Conservation (phyloP, 176 grass and related monocot species). For the Juncus inflexus region DNA sequence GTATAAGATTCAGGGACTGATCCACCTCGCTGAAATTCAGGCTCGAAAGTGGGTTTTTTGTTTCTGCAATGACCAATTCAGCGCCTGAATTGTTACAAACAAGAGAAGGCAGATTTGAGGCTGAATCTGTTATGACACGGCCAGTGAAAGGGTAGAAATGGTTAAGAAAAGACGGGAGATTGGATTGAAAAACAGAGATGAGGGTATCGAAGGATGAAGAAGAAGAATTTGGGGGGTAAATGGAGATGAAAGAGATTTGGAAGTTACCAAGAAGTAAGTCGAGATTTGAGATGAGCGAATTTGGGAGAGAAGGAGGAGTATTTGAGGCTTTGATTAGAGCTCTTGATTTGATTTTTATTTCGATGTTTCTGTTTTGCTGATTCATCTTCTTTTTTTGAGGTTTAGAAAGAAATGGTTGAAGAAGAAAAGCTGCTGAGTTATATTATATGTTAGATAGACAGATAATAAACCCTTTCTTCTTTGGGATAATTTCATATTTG, state of each 20-base stretch:
- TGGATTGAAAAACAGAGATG: constrained; percentile 7
- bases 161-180: constrained; percentile 17
- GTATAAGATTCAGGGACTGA: constrained; percentile 28
- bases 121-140: not conserved
- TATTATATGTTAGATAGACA: no score
- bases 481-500: no score
- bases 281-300: constrained; percentile 32
- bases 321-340: constrained; percentile 26
- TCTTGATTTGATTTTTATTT: constrained; percentile 8
- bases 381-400: no score
- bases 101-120: constrained; percentile 29
- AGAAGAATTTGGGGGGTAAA: constrained; percentile 19
- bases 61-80: constrained; percentile 51
- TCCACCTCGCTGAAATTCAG: constrained; percentile 51
- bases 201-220: not conserved
- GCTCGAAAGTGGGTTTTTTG: constrained; percentile 18
- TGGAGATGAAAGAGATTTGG: constrained; percentile 11
- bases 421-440: no score
- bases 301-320: not conserved
- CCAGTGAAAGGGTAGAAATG: constrained; percentile 35
- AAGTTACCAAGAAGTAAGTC: constrained; percentile 9
- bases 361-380: not conserved
- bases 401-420: no score
- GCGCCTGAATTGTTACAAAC: constrained; percentile 51
- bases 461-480: no score